phyloP scores from a whole-genome alignment of 352 stramenopile species.

The Thalassiosira mediterranea region DNA sequence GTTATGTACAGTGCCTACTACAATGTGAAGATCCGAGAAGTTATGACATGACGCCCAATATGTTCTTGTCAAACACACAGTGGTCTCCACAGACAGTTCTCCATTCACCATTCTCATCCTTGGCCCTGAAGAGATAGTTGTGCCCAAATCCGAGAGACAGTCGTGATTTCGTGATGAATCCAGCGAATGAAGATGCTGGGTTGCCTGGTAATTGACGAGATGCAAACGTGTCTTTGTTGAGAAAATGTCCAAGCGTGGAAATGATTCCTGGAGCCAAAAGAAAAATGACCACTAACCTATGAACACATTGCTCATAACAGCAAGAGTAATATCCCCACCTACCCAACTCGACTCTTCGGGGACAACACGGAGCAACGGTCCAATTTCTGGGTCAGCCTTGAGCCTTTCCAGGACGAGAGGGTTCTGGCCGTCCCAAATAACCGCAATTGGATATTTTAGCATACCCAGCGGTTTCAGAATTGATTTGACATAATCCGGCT shows the following conservation, averaged over 20 bases:
- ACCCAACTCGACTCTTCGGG: not conserved
- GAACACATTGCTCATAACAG: constrained; percentile 14
- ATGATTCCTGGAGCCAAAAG: too few species aligned
- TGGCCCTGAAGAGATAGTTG: not conserved
- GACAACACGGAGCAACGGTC: not conserved
- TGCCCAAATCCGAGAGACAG: not conserved
- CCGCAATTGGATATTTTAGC: constrained; percentile 10
- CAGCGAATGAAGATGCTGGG: constrained; percentile 6
- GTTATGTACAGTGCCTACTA: too few species aligned
- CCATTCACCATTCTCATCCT: not conserved
- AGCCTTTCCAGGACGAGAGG: not conserved
- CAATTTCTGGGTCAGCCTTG: constrained; percentile 3
- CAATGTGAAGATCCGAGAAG: too few species aligned
- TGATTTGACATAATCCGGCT: constrained; percentile 13
- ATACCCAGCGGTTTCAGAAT: constrained; percentile 11
- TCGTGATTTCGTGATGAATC: constrained; percentile 14
- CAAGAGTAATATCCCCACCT: constrained; percentile 17
- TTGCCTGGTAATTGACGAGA: too few species aligned
- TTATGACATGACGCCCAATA: too few species aligned
- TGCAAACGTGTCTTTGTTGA: too few species aligned
- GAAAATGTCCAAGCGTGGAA: too few species aligned
- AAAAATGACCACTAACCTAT: too few species aligned
- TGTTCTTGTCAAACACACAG: too few species aligned
- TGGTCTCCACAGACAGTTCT: not conserved
- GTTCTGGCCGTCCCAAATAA: constrained; percentile 22